Evolutionary conservation across 805 yeast species (phyloP).

Genomic region (Maudiozyma bulderi): DNA sequence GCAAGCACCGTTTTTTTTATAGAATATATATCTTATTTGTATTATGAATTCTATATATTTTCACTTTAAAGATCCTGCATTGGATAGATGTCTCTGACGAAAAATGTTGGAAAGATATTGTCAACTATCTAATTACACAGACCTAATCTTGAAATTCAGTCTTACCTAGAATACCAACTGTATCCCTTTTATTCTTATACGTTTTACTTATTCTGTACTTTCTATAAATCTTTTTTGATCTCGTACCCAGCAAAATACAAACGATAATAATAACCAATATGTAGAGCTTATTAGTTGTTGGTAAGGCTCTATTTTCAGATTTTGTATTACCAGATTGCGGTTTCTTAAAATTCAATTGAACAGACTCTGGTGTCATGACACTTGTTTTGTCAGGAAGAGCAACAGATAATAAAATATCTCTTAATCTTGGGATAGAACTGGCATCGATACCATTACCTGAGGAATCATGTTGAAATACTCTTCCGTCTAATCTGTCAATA

Average conservation of each 20-base stretch:
- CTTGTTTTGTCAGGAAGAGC: slow-evolving; percentile 23
- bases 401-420: slow-evolving; percentile 33
- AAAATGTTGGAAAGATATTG: too few species aligned
- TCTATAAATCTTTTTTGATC: slow-evolving; percentile 1
- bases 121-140: neutral
- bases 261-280: neutral
- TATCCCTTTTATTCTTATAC: slow-evolving; percentile 19
- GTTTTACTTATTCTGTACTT: slow-evolving; percentile 7
- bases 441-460: slow-evolving; percentile 32
- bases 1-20: too few species aligned
- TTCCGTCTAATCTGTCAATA: slow-evolving; percentile 33
- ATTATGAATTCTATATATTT: too few species aligned
- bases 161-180: slow-evolving; percentile 13
- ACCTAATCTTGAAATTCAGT: slow-evolving; percentile 9
- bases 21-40: too few species aligned
- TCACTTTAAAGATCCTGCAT: too few species aligned
- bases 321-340: neutral
- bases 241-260: neutral
- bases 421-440: slow-evolving; percentile 28
- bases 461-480: slow-evolving; percentile 27
- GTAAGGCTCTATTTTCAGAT: neutral
- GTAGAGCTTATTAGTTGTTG: neutral
- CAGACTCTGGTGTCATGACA: neutral
- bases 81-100: too few species aligned
- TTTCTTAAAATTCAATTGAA: neutral